A percentile compares a stretch with the other conserved stretches of the same genome.
Conservation (phyloP, 2,329 filamentous ascomycete genomes). For the Aspergillus transmontanensis region DNA sequence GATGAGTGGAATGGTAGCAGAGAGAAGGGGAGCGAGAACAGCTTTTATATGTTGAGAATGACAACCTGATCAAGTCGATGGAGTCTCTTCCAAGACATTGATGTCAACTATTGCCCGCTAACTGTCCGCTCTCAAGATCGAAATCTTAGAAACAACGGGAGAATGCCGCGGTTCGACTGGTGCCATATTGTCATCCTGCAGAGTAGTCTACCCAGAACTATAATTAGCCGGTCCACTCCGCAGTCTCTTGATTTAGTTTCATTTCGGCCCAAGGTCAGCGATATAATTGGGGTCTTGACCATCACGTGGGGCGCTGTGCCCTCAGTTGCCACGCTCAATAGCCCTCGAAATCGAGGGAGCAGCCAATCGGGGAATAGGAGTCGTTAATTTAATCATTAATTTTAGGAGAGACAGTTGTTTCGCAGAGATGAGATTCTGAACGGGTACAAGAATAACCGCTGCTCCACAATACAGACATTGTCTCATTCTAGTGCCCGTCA, state of each 20-base stretch:
- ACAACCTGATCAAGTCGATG: not conserved
- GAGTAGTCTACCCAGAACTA: not conserved
- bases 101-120: not conserved
- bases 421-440: not conserved
- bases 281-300: not conserved
- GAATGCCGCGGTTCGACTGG: not conserved
- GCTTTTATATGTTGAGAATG: not conserved
- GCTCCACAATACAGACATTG: constrained; percentile 10
- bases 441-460: not conserved
- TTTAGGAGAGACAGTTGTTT: constrained; percentile 2
- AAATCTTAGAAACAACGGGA: not conserved
- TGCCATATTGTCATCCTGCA: not conserved
- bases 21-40: not conserved
- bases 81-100: not conserved
- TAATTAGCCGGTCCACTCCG: constrained; percentile 1
- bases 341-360: not conserved
- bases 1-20: not conserved
- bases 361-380: not conserved
- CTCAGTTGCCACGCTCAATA: not conserved
- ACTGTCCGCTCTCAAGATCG: not conserved
- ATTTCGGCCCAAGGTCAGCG: not conserved
- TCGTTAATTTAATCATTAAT: not conserved
- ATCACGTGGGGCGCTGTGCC: not conserved
- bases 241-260: not conserved
- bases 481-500: constrained; percentile 2